Conservation (phyloP, 176 grass and related monocot species). For the Carex myosuroides region DNA sequence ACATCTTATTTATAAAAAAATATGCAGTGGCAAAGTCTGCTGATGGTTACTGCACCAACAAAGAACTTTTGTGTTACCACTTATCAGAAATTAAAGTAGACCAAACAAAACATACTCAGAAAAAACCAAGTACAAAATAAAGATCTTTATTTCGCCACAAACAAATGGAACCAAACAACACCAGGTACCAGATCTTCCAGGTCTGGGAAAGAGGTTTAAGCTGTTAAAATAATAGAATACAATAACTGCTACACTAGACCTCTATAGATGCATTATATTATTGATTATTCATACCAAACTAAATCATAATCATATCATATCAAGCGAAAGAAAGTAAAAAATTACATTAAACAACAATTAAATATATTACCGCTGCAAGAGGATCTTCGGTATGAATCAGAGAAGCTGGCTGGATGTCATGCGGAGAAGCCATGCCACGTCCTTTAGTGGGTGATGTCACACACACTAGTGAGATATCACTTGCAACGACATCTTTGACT, state of each 20-base stretch:
- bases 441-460: conserved; percentile 57
- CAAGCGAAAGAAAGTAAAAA: background rate
- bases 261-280: background rate
- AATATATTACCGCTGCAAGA: conserved; percentile 61
- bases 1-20: background rate
- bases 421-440: conserved; percentile 61
- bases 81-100: too few species aligned
- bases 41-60: too few species aligned
- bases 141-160: too few species aligned
- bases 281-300: background rate
- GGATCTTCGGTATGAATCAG: conserved; percentile 81
- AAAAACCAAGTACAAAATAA: too few species aligned
- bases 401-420: conserved; percentile 54
- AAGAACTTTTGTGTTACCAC: too few species aligned
- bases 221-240: background rate
- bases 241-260: background rate
- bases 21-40: too few species aligned
- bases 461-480: conserved; percentile 43
- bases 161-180: background rate
- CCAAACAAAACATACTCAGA: too few species aligned
- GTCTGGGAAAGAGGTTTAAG: background rate
- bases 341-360: background rate
- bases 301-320: background rate
- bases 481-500: conserved; percentile 1
- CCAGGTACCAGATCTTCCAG: background rate